phyloP scores from a whole-genome alignment of 2,329 filamentous ascomycete species.

The Myriosclerotinia curreyana region DNA sequence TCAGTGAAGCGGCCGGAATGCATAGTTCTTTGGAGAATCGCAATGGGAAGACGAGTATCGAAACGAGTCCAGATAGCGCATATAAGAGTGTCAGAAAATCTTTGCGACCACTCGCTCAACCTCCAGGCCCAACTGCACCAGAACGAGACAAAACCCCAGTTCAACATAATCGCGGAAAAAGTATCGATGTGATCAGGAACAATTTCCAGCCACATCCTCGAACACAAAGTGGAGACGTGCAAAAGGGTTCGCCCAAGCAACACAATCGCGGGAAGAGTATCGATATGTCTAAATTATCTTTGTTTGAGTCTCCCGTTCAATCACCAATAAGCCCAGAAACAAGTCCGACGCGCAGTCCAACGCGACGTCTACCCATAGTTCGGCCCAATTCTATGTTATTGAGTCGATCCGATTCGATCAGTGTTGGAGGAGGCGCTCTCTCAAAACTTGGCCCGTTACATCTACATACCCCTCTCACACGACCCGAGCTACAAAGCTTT shows the following conservation, averaged over 20 bases:
- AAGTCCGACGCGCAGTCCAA: slow-evolving; percentile 21
- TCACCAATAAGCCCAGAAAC: not conserved
- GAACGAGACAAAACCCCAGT: slow-evolving; percentile 37
- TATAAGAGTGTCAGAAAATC: slow-evolving; percentile 74
- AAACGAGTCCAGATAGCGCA: slow-evolving; percentile 56
- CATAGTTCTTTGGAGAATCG: slow-evolving; percentile 49
- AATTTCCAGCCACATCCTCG: slow-evolving; percentile 45
- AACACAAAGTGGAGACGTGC: slow-evolving; percentile 59
- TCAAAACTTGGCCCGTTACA: slow-evolving; percentile 26
- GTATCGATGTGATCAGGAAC: slow-evolving; percentile 58
- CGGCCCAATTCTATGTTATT: slow-evolving; percentile 61
- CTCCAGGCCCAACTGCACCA: slow-evolving; percentile 51
- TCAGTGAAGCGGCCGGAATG: slow-evolving; percentile 66
- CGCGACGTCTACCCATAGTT: slow-evolving; percentile 28
- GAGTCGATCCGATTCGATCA: slow-evolving; percentile 52
- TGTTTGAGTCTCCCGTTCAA: slow-evolving; percentile 19
- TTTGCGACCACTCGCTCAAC: slow-evolving; percentile 69
- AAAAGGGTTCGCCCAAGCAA: slow-evolving; percentile 48
- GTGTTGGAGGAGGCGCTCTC: slow-evolving; percentile 36
- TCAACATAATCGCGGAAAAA: slow-evolving; percentile 47
- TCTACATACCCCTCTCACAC: slow-evolving; percentile 49
- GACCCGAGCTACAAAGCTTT: slow-evolving; percentile 75
- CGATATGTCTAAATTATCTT: slow-evolving; percentile 23
- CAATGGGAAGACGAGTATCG: slow-evolving; percentile 42
- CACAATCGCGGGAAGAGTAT: slow-evolving; percentile 34